A percentile compares a stretch with the other conserved stretches of the same genome.
Evolutionary conservation across 176 grass and related monocot genomes (phyloP).

Genomic region (Eragrostis curvula): DNA sequence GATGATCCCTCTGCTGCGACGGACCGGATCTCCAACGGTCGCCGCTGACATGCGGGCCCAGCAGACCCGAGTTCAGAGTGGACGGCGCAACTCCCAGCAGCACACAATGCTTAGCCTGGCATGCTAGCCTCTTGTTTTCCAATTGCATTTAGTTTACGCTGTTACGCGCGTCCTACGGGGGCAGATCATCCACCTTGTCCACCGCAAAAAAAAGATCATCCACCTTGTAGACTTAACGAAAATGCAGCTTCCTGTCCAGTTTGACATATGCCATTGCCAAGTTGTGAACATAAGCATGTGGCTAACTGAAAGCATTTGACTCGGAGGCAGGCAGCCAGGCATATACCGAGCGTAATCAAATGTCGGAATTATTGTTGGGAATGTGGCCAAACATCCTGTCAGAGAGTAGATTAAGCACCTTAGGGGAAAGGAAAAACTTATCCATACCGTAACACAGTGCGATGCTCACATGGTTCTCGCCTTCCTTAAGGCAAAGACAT

Average conservation of each 20-base stretch:
- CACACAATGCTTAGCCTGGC: too few relatives aligned
- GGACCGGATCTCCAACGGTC: neutral
- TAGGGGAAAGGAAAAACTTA: neutral
- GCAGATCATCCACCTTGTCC: neutral
- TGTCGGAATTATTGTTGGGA: neutral
- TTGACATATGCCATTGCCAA: neutral
- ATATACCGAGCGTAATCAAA: neutral
- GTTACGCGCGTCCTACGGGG: too few relatives aligned
- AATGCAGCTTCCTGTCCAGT: too few relatives aligned
- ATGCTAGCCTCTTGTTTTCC: too few relatives aligned
- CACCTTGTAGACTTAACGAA: too few relatives aligned
- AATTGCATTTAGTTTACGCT: too few relatives aligned
- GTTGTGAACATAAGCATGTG: neutral
- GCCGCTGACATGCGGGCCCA: too few relatives aligned
- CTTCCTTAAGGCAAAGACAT: neutral
- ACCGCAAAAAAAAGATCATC: too few relatives aligned
- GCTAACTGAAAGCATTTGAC: neutral
- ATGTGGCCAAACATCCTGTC: neutral
- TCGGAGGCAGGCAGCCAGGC: neutral
- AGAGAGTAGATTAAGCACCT: neutral
- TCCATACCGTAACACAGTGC: neutral
- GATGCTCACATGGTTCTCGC: neutral
- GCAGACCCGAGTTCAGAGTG: too few relatives aligned
- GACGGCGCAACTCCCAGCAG: too few relatives aligned
- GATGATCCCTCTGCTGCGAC: neutral